A percentile compares a stretch with the other conserved stretches of the same genome.
These are phyloP conservation scores for Teratosphaeria zuluensis DNA, from an alignment of 2,329 filamentous ascomycete species.

Conservation along the genomic window DNA sequence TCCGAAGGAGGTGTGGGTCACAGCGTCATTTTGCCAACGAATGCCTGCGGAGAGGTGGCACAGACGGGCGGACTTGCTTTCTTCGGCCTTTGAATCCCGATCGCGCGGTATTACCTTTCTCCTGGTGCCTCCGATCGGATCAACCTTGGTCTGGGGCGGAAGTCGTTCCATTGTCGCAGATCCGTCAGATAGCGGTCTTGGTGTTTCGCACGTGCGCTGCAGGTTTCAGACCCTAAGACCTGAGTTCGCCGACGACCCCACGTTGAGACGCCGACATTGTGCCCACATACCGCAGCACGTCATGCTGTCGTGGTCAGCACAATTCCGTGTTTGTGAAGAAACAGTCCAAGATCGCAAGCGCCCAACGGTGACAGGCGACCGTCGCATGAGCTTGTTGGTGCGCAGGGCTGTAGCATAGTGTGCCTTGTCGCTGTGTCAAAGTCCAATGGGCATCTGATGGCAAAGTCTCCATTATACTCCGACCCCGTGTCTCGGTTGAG, in stretches of 20 bases:
- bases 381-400: not conserved
- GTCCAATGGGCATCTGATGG: not conserved
- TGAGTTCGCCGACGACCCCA: not conserved
- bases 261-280: not conserved
- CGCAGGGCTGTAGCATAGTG: not conserved
- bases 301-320: not conserved
- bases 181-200: not conserved
- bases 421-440: not conserved
- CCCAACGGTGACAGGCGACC: not conserved
- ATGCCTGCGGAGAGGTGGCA: not conserved
- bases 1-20: not conserved
- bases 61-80: not conserved
- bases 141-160: not conserved
- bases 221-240: not conserved
- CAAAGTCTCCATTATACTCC: not conserved
- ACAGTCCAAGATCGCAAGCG: too few relatives aligned
- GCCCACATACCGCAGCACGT: not conserved
- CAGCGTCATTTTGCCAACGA: not conserved
- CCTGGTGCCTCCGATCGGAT: not conserved
- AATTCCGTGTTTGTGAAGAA: too few relatives aligned
- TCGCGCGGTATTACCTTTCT: not conserved
- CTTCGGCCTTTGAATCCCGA: not conserved
- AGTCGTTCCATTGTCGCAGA: not conserved
- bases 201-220: not conserved
- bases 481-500: not conserved